Evolutionary conservation across 768 basidiomycete species (phyloP), one percentile per base, ranked within the genome.

Genomic region (Mycena filopes): DNA sequence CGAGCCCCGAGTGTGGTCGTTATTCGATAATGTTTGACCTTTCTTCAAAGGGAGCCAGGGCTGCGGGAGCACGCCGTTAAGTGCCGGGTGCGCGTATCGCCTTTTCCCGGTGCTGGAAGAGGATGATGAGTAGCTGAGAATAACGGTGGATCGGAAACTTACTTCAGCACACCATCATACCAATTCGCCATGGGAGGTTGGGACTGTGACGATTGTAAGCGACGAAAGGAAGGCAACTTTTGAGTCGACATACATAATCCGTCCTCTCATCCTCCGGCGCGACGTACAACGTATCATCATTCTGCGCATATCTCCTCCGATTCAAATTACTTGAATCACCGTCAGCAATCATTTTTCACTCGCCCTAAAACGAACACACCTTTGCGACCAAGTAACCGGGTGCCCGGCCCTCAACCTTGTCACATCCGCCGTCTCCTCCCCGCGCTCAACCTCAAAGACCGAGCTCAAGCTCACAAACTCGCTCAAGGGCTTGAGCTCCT

Each of bases 151-250:
- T 50, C 51, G n/a, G 13, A 11, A 38, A 71, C 82, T 70, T 75
- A 94, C 94, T 97, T 97, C 16, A 99, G 82, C 23, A 99, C 94
- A 0, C 97, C 97, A 46, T 84, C 86, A 75, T 95, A 98, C 89
- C 94, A 96, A 71, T 94, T 94, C 16, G 92, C 90, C 94, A 99
- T 96, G 0, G 97, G 97, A 0, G 97, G 96, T 76, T 99, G 97
- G 0, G 94, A 95, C 92, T 96, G 71, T 3, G 50, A 45, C 66
- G 69, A 53, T 63, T 62, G 54, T 71, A 45, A 68, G 57, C 21
- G 33, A 28, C 26, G 38, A 20, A 31, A 40, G 23, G 55, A 8
- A 40, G n/a, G 28, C n/a, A n/a, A n/a, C n/a, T n/a, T n/a, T 36
- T 36, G 36, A 15, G 40, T 59, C 45, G 2, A 77, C 84, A 64